A percentile compares a stretch with the other conserved stretches of the same genome.
phyloP scores from a whole-genome alignment of 2,329 filamentous ascomycete species.

The Colletotrichum sp. region DNA sequence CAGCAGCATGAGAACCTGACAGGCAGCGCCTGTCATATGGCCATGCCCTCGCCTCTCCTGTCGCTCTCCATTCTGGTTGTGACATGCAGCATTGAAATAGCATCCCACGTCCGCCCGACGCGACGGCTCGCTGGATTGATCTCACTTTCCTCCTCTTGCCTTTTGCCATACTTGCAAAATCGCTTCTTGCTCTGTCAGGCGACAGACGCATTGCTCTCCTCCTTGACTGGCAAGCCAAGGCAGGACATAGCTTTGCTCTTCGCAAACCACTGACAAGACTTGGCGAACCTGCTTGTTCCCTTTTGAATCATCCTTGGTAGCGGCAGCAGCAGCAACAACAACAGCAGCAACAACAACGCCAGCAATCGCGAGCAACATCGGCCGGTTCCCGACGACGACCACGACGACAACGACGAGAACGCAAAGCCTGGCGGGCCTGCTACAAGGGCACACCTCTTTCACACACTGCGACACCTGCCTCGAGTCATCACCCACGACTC shows the following conservation, averaged over 20 bases:
- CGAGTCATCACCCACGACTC: slow-evolving; percentile 10
- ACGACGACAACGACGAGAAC: background rate
- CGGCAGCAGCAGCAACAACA: background rate
- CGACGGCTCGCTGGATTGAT: background rate
- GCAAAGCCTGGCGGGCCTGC: background rate
- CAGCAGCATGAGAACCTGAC: background rate
- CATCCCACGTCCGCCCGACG: background rate
- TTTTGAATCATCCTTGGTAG: background rate
- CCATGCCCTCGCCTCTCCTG: background rate
- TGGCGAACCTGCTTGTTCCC: background rate
- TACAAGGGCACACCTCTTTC: background rate
- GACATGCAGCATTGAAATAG: slow-evolving; percentile 7
- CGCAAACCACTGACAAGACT: background rate
- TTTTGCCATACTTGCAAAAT: background rate
- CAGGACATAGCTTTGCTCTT: slow-evolving; percentile 4
- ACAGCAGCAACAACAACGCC: background rate
- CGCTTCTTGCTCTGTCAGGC: background rate
- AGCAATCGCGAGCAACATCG: background rate
- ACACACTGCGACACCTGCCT: background rate
- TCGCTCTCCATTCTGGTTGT: background rate
- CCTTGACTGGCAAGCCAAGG: slow-evolving; percentile 5
- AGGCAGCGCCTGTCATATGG: background rate
- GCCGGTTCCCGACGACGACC: background rate
- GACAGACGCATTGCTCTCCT: background rate
- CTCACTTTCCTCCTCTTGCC: background rate